phyloP scores from a whole-genome alignment of 345 rosid species.

The Linum usitatissimum region DNA sequence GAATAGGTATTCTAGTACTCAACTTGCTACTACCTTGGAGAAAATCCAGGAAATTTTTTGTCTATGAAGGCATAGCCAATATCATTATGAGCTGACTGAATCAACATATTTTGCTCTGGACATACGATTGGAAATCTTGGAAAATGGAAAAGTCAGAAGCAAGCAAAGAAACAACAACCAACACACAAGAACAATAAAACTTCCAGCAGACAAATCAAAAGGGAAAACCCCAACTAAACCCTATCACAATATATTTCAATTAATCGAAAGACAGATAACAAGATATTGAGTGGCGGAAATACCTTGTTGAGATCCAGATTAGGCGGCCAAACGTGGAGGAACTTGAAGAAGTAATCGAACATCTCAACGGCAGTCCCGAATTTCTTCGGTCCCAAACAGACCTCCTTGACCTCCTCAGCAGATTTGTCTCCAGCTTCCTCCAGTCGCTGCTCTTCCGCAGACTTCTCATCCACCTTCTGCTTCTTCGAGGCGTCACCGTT shows the following conservation, averaged over 20 bases:
- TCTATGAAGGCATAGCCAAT: background rate
- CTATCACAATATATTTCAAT: background rate
- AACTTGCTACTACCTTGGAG: background rate
- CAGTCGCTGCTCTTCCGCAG: conserved; percentile 13
- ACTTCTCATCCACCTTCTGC: conserved; percentile 31
- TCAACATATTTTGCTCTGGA: background rate
- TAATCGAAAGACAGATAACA: background rate
- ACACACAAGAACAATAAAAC: background rate
- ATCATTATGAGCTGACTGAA: background rate
- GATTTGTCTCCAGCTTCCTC: conserved; percentile 11
- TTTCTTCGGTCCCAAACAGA: conserved; percentile 1
- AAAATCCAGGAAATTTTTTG: too few species aligned
- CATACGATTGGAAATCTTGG: background rate
- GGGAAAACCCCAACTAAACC: background rate
- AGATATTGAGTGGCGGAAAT: background rate
- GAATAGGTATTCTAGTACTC: background rate
- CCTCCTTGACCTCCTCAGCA: background rate
- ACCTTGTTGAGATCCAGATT: background rate
- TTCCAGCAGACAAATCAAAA: background rate
- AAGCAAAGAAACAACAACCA: background rate
- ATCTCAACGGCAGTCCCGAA: background rate
- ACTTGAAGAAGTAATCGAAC: conserved; percentile 5
- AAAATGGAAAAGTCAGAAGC: background rate
- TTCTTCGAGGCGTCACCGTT: conserved; percentile 38
- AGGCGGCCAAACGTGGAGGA: background rate